phyloP scores from a whole-genome alignment of 2,329 filamentous ascomycete species.

The Arthrinium puccinioides region DNA sequence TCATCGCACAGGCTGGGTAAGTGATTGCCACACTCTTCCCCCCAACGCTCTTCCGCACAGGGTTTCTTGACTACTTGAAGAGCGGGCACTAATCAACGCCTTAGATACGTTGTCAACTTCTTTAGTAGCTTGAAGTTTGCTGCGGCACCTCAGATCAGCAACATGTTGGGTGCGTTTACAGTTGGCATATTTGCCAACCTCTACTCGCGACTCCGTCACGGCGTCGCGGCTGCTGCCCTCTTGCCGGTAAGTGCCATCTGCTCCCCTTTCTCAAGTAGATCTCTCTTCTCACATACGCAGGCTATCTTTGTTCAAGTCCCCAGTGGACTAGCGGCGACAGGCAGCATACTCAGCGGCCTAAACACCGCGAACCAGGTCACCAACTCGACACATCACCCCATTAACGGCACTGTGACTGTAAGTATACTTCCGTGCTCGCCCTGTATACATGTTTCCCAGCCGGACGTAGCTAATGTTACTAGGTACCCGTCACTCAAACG shows the following conservation, averaged over 20 bases:
- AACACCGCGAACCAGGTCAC: conserved; percentile 35
- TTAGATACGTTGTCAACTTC: conserved; percentile 73
- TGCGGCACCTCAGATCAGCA: conserved; percentile 67
- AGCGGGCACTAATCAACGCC: too few relatives aligned
- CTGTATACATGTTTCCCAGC: too few relatives aligned
- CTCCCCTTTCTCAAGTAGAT: too few relatives aligned
- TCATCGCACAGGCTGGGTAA: conserved; percentile 65
- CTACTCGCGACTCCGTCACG: conserved; percentile 55
- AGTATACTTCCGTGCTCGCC: too few relatives aligned
- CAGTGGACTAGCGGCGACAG: conserved; percentile 38
- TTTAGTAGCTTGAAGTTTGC: conserved; percentile 60
- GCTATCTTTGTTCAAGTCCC: conserved; percentile 43
- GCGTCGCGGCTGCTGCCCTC: conserved; percentile 39
- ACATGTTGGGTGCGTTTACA: conserved; percentile 67
- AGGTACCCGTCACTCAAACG: conserved; percentile 15
- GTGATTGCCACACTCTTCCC: too few relatives aligned
- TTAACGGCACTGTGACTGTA: conserved; percentile 27
- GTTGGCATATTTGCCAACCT: conserved; percentile 73
- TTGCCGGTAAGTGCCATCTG: too few relatives aligned
- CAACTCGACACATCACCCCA: conserved; percentile 22
- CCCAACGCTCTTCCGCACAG: too few relatives aligned
- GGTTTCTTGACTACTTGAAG: too few relatives aligned
- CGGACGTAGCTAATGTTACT: too few relatives aligned
- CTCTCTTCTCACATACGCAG: too few relatives aligned
- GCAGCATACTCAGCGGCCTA: conserved; percentile 37